Conservation (phyloP, 1,284 basidiomycete genomes). For the Microbotryomycetes sp. region DNA sequence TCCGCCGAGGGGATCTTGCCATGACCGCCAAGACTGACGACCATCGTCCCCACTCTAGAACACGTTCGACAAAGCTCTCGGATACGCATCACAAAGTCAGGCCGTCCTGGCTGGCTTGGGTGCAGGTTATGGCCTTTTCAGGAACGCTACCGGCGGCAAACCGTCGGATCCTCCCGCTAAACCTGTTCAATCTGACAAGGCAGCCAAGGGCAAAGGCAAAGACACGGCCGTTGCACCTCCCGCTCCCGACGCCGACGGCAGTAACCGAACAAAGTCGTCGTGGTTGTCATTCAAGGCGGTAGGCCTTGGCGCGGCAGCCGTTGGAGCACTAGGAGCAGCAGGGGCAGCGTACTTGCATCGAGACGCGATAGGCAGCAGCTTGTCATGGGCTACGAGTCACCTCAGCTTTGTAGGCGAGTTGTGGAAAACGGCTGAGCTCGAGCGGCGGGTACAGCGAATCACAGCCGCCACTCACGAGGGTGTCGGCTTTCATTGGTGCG, state of each 20-base stretch:
- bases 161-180: background rate
- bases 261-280: background rate
- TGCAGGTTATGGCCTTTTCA: conserved; percentile 19
- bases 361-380: conserved; percentile 16
- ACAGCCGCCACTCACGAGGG: conserved; percentile 6
- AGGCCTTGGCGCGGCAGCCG: conserved; percentile 4
- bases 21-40: no score
- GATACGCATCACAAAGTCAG: conserved; percentile 20
- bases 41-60: background rate
- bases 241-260: background rate
- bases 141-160: background rate
- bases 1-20: background rate
- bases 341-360: conserved; percentile 25
- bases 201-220: background rate
- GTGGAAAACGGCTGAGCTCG: conserved; percentile 25
- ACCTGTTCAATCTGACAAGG: background rate
- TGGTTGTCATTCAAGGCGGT: background rate
- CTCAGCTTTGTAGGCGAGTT: conserved; percentile 29
- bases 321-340: conserved; percentile 7
- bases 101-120: conserved; percentile 22
- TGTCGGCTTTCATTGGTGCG: conserved; percentile 29
- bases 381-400: conserved; percentile 30
- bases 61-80: conserved; percentile 20
- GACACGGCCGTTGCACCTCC: background rate
- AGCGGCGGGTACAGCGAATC: conserved; percentile 10